phyloP scores from a whole-genome alignment of 768 basidiomycete genomes.

The Rhodotorula kratochvilovae region DNA sequence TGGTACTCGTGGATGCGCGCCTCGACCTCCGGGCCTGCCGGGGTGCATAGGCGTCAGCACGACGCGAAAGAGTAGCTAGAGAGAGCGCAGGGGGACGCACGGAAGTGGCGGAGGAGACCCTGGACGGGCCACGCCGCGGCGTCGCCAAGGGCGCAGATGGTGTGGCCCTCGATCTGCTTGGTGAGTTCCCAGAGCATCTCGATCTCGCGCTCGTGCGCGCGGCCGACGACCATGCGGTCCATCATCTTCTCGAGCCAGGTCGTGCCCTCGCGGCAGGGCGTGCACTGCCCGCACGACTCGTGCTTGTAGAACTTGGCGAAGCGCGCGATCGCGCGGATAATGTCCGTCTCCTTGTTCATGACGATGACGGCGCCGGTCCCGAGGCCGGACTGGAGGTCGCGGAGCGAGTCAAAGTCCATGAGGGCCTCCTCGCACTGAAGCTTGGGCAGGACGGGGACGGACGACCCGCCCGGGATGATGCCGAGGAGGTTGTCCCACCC shows the following conservation, averaged over 20 bases:
- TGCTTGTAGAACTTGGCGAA: constrained; percentile 98
- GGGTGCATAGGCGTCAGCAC: too few species aligned
- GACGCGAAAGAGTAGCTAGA: too few species aligned
- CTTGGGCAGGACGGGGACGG: constrained; percentile 85
- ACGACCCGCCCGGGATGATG: constrained; percentile 92
- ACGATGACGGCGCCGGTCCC: constrained; percentile 98
- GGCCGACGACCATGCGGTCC: constrained; percentile 88
- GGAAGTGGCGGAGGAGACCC: constrained; percentile 95
- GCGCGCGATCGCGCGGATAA: constrained; percentile 87
- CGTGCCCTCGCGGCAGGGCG: constrained; percentile 67
- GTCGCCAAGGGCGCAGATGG: constrained; percentile 89
- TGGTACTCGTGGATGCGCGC: constrained; percentile 74
- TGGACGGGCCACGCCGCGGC: constrained; percentile 99
- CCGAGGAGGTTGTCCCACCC: constrained; percentile 97
- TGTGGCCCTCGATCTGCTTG: constrained; percentile 56
- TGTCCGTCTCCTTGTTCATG: constrained; percentile 96
- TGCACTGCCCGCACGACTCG: constrained; percentile 93
- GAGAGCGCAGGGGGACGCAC: constrained; percentile 47
- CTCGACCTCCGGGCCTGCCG: constrained; percentile 73
- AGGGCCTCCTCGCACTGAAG: constrained; percentile 78
- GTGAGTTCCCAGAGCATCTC: constrained; percentile 96
- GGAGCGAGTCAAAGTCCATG: constrained; percentile 99
- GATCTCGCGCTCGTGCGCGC: constrained; percentile 86
- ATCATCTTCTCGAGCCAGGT: constrained; percentile 99
- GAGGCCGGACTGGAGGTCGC: constrained; percentile 91